Base-by-base conservation (phyloP, 179 eudicot genomes). In the Actinidia arguta region DNA sequence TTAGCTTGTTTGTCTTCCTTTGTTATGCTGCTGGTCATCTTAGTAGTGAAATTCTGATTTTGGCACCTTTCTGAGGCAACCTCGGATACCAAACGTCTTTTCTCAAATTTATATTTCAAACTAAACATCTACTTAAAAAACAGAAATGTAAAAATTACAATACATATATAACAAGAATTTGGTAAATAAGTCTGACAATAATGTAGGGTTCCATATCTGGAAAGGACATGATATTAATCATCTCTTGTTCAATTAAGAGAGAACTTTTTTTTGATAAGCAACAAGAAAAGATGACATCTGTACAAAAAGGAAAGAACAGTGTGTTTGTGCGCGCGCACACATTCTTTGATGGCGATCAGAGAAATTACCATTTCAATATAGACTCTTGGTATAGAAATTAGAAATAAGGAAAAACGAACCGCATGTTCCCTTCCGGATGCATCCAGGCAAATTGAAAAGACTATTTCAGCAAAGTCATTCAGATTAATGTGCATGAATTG, bases 381-480 rank as follows among this genome's bases (percentile, higher is more conserved):
- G 83, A 80, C 63, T 78, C 78, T 68, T 18, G 13, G 63, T 36
- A 77, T 17, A 48, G 27, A 47, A 46, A 3, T 46, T 36, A 71
- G 14, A 70, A 78, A 58, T 48, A 58, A 71, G 76, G 72, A 84
- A 88, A 85, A 76, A 88, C 88, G 61, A 64, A 89, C 87, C 85
- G 55, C 68, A 51, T 52, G 79, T 27, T 84, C 83, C 47, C 61
- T 73, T 79, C 22, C 72, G 68, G 88, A 78, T 73, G 86, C 76
- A 70, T 85, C 79, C 55, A 86, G 82, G 84, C 89, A 94, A 39
- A 92, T 80, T 31, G 86, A 91, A 75, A 83, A 62, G 62, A 93
- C 90, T 78, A 91, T 78, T n/a, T 90, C 93, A 80, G 87, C 91
- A 86, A 86, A 95, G 83, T 93, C 92, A 83, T 89, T 87, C 73